Percentiles rank a stretch among this genome's conserved stretches.
Evolutionary conservation across 1,139 yeast species (phyloP).

Genomic region (Pichia sp.): DNA sequence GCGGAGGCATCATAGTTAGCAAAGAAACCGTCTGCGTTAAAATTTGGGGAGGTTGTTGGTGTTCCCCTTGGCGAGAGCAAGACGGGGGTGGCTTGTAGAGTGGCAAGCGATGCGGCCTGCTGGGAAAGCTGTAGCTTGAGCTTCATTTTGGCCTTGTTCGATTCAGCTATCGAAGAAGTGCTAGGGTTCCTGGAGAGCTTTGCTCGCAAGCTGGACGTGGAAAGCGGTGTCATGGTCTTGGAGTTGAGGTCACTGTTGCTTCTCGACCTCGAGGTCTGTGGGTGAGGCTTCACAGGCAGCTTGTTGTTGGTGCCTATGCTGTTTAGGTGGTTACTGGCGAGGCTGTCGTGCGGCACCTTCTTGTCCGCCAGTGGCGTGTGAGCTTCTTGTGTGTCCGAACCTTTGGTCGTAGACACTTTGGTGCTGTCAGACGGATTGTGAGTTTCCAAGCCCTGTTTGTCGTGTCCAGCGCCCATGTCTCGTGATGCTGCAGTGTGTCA

Average conservation of each 20-base stretch:
- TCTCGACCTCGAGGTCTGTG: slow-evolving; percentile 8
- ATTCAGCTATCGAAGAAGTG: slow-evolving; percentile 5
- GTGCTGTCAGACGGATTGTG: not conserved
- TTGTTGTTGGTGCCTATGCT: not conserved
- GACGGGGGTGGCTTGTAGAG: slow-evolving; percentile 22
- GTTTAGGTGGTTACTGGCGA: not conserved
- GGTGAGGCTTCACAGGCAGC: not conserved
- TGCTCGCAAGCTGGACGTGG: slow-evolving; percentile 11
- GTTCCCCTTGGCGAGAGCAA: slow-evolving; percentile 31
- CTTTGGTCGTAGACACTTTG: not conserved
- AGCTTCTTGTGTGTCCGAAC: not conserved
- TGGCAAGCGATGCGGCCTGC: slow-evolving; percentile 14
- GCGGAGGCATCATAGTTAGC: slow-evolving; percentile 15
- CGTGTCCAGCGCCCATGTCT: not conserved
- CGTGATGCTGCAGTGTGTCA: not conserved
- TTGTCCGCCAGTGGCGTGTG: not conserved
- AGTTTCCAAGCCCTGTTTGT: not conserved
- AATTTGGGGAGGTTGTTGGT: slow-evolving; percentile 27
- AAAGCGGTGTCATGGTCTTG: not conserved
- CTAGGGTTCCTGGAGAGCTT: slow-evolving; percentile 15
- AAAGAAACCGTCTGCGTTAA: slow-evolving; percentile 9
- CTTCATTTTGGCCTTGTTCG: slow-evolving; percentile 21
- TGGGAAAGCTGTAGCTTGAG: slow-evolving; percentile 16
- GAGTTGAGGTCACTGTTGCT: slow-evolving; percentile 10
- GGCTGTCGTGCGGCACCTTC: not conserved